Evolutionary conservation across 352 stramenopile species (phyloP), one percentile per base, ranked within the genome.

Genomic region (Albugo laibachii): DNA sequence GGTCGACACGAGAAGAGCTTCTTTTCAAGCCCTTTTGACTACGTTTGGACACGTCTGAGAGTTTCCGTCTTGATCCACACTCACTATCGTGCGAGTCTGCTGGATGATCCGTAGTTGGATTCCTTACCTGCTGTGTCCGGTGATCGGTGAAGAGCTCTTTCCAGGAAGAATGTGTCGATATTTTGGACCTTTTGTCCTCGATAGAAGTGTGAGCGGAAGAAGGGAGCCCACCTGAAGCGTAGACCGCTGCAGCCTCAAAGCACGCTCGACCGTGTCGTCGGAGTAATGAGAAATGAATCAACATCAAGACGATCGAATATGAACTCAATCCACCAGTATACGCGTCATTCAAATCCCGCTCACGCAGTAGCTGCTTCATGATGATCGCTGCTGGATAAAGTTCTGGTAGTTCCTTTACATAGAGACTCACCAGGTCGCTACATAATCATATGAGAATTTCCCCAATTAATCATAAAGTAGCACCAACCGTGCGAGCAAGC

Each of bases 261-360:
- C 43, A 47, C 6, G 24, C n/a, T 24, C 15, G 43, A 18, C 43
- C 43, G 43, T 48, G 15, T 24, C 42, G 27, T 65, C 75, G 81
- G 19, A 92, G 53, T 53, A 84, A 63, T 38, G 70, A 78, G 20
- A 88, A 88, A 51, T 88, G 76, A 46, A 92, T 78, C 48, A 94
- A 73, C 84, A 95, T 95, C 8, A 95, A 63, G 47, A 94, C 79
- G n/a, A 94, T 62, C 19, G 81, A 92, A 57, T 95, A 95, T 45
- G 78, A 93, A 48, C 79, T 93, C 2, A 95, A 61, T 1, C 84
- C 84, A 36, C 84, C 84, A 0, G 79, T 93, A 56, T 94, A 95
- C 10, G 80, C 78, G 53, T 95, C 82, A 52, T 95, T 95, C 11
- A 95, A 59, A 36, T 85, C 78, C 13, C 83, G 77, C 52, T 87